Evolutionary conservation across 495 filamentous ascomycete genomes (phyloP).

Genomic region (Xylaria curta): DNA sequence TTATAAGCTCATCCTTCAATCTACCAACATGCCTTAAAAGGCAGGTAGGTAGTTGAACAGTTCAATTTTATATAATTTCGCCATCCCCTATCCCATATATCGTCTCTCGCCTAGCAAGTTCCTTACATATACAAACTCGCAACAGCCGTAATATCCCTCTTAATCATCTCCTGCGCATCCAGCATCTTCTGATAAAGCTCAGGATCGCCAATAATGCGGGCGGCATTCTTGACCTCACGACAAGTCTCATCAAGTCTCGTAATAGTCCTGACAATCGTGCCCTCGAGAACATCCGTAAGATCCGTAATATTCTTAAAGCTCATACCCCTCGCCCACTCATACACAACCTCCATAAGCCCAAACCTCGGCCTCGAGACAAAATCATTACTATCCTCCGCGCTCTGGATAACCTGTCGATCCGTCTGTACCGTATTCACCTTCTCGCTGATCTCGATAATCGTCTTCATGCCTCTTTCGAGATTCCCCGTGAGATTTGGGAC

Average conservation of each 20-base stretch:
- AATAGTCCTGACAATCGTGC: slow-evolving; percentile 93
- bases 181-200: slow-evolving; percentile 95
- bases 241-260: slow-evolving; percentile 94
- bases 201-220: slow-evolving; percentile 95
- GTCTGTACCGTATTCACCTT: slow-evolving; percentile 89
- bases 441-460: slow-evolving; percentile 86
- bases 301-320: slow-evolving; percentile 98
- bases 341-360: slow-evolving; percentile 94
- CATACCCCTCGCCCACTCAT: slow-evolving; percentile 98
- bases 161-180: slow-evolving; percentile 93
- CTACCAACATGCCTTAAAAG: neutral
- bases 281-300: slow-evolving; percentile 94
- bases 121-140: slow-evolving; percentile 79
- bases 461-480: slow-evolving; percentile 82
- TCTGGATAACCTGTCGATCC: slow-evolving; percentile 86
- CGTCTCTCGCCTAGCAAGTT: neutral
- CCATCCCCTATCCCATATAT: neutral
- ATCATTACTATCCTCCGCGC: slow-evolving; percentile 87
- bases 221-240: slow-evolving; percentile 95
- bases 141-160: slow-evolving; percentile 91
- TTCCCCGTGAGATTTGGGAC: slow-evolving; percentile 82
- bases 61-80: neutral
- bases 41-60: neutral
- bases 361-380: slow-evolving; percentile 87
- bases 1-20: neutral